Percentiles rank a stretch among this genome's conserved stretches.
These are phyloP conservation scores for Bacidia gigantensis DNA, from an alignment of 495 filamentous ascomycete genomes.

Conservation along the genomic window DNA sequence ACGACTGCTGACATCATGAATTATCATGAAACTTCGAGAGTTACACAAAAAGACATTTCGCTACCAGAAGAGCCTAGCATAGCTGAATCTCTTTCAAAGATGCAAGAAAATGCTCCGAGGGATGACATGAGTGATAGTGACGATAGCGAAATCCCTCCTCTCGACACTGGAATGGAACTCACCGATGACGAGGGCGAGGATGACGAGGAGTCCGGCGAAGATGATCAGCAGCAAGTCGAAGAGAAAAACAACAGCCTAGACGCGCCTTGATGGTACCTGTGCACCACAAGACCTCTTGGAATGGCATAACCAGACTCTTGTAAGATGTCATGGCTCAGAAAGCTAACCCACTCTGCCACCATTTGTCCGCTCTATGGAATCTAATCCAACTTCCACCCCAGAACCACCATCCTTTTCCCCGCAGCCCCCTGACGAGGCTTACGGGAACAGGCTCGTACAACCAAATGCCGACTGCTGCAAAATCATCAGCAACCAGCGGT, in stretches of 20 bases:
- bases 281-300: too few species aligned
- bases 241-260: too few species aligned
- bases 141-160: conserved; percentile 35
- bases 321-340: too few species aligned
- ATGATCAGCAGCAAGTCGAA: not conserved
- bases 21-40: too few species aligned
- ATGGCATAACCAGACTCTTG: too few species aligned
- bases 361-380: conserved; percentile 37
- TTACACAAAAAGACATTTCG: too few species aligned
- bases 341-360: conserved; percentile 50
- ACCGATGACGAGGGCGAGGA: conserved; percentile 21
- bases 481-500: conserved; percentile 44
- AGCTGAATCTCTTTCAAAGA: not conserved
- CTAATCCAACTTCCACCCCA: conserved; percentile 39
- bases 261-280: too few species aligned
- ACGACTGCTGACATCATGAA: too few species aligned
- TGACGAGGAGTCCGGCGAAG: conserved; percentile 3
- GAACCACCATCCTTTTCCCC: conserved; percentile 43
- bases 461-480: conserved; percentile 47
- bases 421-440: conserved; percentile 41
- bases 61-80: too few species aligned
- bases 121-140: conserved; percentile 18
- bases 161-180: conserved; percentile 30
- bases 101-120: not conserved
- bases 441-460: conserved; percentile 56